These are phyloP conservation scores for Fusarium penzigii DNA, from an alignment of 2,329 filamentous ascomycete species.

Conservation along the genomic window DNA sequence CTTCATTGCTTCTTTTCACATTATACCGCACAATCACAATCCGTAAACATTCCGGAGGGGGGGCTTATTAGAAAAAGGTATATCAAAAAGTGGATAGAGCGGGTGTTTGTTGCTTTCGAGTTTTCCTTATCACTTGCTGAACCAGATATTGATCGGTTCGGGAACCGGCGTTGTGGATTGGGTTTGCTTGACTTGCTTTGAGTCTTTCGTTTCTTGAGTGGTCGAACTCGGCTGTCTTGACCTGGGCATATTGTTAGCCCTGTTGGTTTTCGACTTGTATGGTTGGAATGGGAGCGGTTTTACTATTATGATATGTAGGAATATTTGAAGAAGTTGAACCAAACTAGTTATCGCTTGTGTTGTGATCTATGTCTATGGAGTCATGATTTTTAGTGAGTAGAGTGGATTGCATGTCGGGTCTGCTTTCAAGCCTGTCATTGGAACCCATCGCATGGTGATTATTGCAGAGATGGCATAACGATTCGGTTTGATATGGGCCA, in stretches of 20 bases:
- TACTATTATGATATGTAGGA: neutral
- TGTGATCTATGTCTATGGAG: too few species aligned
- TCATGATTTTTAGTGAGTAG: too few species aligned
- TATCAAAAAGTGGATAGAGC: constrained; percentile 34
- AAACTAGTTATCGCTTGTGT: neutral
- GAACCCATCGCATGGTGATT: too few species aligned
- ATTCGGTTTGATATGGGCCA: too few species aligned
- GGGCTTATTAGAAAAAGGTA: constrained; percentile 27
- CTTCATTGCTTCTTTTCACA: constrained; percentile 13
- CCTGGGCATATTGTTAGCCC: neutral
- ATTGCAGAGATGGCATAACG: too few species aligned
- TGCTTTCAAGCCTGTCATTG: too few species aligned
- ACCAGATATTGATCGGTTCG: neutral
- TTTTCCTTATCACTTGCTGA: constrained; percentile 7
- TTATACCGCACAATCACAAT: constrained; percentile 23
- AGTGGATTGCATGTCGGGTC: too few species aligned
- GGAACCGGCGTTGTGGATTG: neutral
- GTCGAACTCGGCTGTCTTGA: neutral
- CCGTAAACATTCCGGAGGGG: constrained; percentile 28
- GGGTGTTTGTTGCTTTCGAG: constrained; percentile 21
- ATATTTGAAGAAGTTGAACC: neutral
- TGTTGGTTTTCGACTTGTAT: neutral
- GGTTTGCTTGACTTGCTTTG: neutral
- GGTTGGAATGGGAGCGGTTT: neutral
- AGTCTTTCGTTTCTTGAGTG: neutral